Percentiles rank a stretch among this genome's conserved stretches.
Evolutionary conservation across 306 rosid genomes (phyloP).

Genomic region (Prunus mira): DNA sequence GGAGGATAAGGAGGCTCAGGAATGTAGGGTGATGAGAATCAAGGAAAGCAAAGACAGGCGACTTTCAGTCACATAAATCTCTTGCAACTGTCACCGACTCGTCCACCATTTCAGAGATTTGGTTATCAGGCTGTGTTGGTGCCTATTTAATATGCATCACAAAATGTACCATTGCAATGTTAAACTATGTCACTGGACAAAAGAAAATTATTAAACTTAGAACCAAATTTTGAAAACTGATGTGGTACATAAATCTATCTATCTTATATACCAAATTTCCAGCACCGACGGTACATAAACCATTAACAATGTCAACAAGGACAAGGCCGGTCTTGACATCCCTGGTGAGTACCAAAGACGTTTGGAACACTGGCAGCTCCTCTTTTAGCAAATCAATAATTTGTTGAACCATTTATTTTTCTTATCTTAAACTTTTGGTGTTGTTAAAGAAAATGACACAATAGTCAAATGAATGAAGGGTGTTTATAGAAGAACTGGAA

Average conservation of each 20-base stretch:
- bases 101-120: conserved; percentile 62
- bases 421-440: too few relatives aligned
- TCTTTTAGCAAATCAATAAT: conserved; percentile 51
- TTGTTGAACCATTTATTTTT: conserved; percentile 29
- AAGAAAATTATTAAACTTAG: not conserved
- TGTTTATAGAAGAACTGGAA: too few relatives aligned
- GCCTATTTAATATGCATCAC: conserved; percentile 47
- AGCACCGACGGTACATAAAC: conserved; percentile 88
- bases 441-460: too few relatives aligned
- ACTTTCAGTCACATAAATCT: conserved; percentile 56
- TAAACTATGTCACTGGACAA: too few relatives aligned
- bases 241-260: too few relatives aligned
- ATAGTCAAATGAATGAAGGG: not conserved
- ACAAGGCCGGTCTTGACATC: conserved; percentile 61
- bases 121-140: conserved; percentile 51
- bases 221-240: too few relatives aligned
- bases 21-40: conserved; percentile 72
- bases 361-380: conserved; percentile 57
- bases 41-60: conserved; percentile 77
- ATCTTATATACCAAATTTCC: conserved; percentile 56
- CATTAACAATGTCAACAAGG: conserved; percentile 77
- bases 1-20: conserved; percentile 89
- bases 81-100: conserved; percentile 54
- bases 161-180: too few relatives aligned
- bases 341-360: conserved; percentile 46